Base-by-base conservation (phyloP, 2,329 filamentous ascomycete genomes). In the Verticillium klebahnii region DNA sequence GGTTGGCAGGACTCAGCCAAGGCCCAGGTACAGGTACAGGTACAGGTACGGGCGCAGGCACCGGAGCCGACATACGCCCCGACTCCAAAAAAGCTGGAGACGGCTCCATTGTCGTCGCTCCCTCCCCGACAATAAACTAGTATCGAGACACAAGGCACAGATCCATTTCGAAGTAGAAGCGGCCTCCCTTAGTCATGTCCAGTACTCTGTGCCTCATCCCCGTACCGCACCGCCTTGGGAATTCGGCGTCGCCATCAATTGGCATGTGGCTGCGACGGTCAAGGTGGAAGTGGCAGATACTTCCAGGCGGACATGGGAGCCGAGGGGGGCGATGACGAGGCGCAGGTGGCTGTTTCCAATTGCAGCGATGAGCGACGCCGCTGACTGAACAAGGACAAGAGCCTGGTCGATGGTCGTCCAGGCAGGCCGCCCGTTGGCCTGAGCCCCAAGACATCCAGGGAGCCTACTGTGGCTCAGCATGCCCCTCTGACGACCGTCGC, bases 241-340 rank as follows among this genome's bases (percentile, higher is more conserved):
- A 29, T 36, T 52, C n/a, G 19, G 19, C 11, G 12, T 23, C 45
- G 8, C 19, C n/a, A 52, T 25, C 45, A 4, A 12, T 23, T 52
- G 45, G n/a, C 45, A 23, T 9, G 19, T 29, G 19, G 45, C 45
- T n/a, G 17, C 12, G 19, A 25, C 17, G 12, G 45, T 19, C 9
- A 52, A 1, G 11, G 45, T 19, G 17, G 11, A 23, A 17, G 14
- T 5, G 17, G 45, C 45, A 25, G n/a, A 19, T 23, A 14, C 45
- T 29, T 50, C 45, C 45, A 58, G 37, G 37, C 39, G 36, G 39
- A 50, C 19, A 36, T 36, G n/a, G 15, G 29, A 32, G 31, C 55
- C 37, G 36, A 40, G 57, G 64, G 29, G 67, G 71, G 69, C 69
- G 75, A 77, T 77, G 75, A 77, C 75, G 75, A 77, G 74, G 74